Percentiles rank a stretch among this genome's conserved stretches.
These are phyloP conservation scores for Hypoxylon rickii DNA, from an alignment of 495 filamentous ascomycete genomes.

Conservation along the genomic window DNA sequence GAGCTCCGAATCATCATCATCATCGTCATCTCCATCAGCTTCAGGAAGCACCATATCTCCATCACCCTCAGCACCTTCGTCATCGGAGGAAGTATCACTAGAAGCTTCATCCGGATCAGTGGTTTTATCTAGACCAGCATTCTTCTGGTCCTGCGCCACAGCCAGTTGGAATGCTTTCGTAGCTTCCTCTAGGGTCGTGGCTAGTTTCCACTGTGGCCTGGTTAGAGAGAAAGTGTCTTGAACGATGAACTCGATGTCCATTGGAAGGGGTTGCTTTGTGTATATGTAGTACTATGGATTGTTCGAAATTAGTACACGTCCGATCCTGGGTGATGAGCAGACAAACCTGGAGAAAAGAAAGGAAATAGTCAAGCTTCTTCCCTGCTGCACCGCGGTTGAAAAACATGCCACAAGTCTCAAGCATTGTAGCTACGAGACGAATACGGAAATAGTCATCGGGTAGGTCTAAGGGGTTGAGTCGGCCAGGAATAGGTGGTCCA, in stretches of 20 bases:
- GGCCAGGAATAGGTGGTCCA: constrained; percentile 80
- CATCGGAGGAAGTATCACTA: constrained; percentile 66
- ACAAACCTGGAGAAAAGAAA: constrained; percentile 84
- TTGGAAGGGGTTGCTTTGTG: constrained; percentile 89
- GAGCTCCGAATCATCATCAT: constrained; percentile 50
- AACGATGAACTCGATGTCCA: constrained; percentile 97
- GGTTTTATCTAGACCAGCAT: constrained; percentile 67
- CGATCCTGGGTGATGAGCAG: no score
- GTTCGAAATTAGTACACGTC: no score
- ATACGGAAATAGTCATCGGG: constrained; percentile 97
- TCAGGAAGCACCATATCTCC: constrained; percentile 45
- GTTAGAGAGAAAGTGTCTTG: constrained; percentile 87
- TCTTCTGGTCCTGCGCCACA: constrained; percentile 85
- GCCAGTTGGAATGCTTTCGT: constrained; percentile 83
- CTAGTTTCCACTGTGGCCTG: constrained; percentile 89
- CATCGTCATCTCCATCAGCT: constrained; percentile 49
- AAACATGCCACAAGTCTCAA: constrained; percentile 95
- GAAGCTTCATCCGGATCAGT: constrained; percentile 70
- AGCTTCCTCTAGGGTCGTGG: constrained; percentile 79
- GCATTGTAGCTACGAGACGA: constrained; percentile 81
- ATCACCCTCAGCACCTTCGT: constrained; percentile 65
- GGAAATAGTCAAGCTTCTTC: constrained; percentile 98
- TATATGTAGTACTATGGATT: constrained; percentile 84
- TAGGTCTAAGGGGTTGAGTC: constrained; percentile 74
- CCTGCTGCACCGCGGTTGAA: constrained; percentile 92